Percentiles rank a stretch among this genome's conserved stretches.
These are phyloP conservation scores for Pluteus cervinus DNA, from an alignment of 768 basidiomycete species.

Conservation along the genomic window DNA sequence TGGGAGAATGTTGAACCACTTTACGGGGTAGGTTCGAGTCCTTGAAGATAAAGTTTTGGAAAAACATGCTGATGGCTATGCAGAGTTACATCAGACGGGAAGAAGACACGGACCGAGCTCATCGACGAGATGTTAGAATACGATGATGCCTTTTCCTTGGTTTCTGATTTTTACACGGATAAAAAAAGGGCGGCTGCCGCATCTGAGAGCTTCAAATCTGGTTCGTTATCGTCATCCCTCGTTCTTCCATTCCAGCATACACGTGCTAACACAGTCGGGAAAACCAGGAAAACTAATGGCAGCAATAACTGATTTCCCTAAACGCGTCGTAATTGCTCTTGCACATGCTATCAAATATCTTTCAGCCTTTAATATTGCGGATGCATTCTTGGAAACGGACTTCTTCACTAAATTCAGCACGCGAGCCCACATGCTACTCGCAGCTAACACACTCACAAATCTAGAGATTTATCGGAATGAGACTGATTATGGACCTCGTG, in stretches of 20 bases:
- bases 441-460: constrained; percentile 82
- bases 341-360: constrained; percentile 71
- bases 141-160: constrained; percentile 60
- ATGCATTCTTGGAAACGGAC: constrained; percentile 68
- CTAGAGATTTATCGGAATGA: constrained; percentile 92
- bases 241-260: no score
- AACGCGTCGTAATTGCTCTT: constrained; percentile 63
- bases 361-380: constrained; percentile 67
- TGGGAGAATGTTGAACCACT: constrained; percentile 69
- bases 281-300: constrained; percentile 62
- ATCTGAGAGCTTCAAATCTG: constrained; percentile 40
- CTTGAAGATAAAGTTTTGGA: no score
- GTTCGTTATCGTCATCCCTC: constrained; percentile 20
- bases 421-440: constrained; percentile 79
- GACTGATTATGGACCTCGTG: constrained; percentile 66
- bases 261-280: no score
- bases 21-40: constrained; percentile 44
- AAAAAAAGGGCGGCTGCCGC: constrained; percentile 32
- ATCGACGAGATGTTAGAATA: constrained; percentile 51
- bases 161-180: constrained; percentile 62
- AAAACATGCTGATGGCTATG: constrained; percentile 7
- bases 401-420: constrained; percentile 79
- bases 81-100: constrained; percentile 32
- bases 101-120: constrained; percentile 57
- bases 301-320: constrained; percentile 58